Percentiles rank a stretch among this genome's conserved stretches.
These are phyloP conservation scores for Rhytidhysteron rufulum DNA, from an alignment of 2,329 filamentous ascomycete species.

Conservation along the genomic window DNA sequence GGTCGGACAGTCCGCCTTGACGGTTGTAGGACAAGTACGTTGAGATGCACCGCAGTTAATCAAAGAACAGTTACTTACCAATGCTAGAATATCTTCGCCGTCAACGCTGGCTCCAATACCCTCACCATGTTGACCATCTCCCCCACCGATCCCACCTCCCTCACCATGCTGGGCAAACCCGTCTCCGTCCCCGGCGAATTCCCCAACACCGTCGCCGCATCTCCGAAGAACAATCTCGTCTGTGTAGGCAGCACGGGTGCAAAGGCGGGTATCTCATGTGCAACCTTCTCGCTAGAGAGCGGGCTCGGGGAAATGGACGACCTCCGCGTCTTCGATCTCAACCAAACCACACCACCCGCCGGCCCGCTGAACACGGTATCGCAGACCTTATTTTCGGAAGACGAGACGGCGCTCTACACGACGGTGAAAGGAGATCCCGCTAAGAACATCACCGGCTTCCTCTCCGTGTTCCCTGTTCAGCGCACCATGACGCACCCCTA, in stretches of 20 bases:
- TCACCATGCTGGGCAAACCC: conserved; percentile 31
- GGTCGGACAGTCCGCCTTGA: conserved; percentile 49
- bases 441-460: conserved; percentile 54
- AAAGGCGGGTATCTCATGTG: conserved; percentile 35
- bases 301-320: conserved; percentile 32
- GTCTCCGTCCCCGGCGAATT: conserved; percentile 34
- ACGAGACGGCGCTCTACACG: conserved; percentile 50
- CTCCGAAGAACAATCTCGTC: conserved; percentile 29
- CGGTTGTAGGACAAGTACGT: conserved; percentile 49
- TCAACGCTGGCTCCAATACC: conserved; percentile 42
- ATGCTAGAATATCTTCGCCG: conserved; percentile 51
- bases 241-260: conserved; percentile 38
- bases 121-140: conserved; percentile 36
- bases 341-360: conserved; percentile 55
- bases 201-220: conserved; percentile 37
- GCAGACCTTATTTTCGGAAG: conserved; percentile 56
- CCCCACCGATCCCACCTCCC: conserved; percentile 21
- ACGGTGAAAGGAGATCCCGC: conserved; percentile 60
- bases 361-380: conserved; percentile 59
- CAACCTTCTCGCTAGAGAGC: conserved; percentile 18
- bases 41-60: not conserved
- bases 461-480: conserved; percentile 49
- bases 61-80: conserved; percentile 11
- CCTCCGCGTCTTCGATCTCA: conserved; percentile 43
- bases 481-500: not conserved